Percentiles rank a stretch among this genome's conserved stretches.
Conservation (phyloP, 768 basidiomycete genomes). For the Strobilomyces echinocephalus region DNA sequence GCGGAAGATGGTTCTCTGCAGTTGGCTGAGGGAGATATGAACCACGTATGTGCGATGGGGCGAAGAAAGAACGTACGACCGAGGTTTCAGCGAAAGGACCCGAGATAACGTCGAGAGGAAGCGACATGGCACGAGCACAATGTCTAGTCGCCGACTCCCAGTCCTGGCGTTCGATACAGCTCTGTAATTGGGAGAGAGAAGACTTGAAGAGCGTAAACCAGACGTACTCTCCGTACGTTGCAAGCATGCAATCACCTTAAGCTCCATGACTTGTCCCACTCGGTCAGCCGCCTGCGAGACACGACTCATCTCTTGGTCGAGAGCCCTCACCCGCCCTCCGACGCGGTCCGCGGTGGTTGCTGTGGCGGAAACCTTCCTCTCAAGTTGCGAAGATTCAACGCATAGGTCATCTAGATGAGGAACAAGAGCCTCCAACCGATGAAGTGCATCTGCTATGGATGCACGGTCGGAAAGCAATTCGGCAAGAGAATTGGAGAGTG, state of each 20-base stretch:
- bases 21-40: slow-evolving; percentile 61
- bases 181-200: slow-evolving; percentile 53
- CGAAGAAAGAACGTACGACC: slow-evolving; percentile 56
- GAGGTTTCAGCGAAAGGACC: slow-evolving; percentile 83
- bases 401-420: slow-evolving; percentile 62
- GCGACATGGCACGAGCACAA: slow-evolving; percentile 85
- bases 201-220: slow-evolving; percentile 41
- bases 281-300: slow-evolving; percentile 88
- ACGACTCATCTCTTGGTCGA: slow-evolving; percentile 92
- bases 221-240: slow-evolving; percentile 20
- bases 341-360: slow-evolving; percentile 82
- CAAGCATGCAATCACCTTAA: slow-evolving; percentile 58
- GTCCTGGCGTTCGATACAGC: slow-evolving; percentile 72
- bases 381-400: slow-evolving; percentile 50
- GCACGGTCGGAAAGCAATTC: slow-evolving; percentile 64
- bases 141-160: slow-evolving; percentile 95
- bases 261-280: slow-evolving; percentile 89
- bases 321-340: slow-evolving; percentile 79
- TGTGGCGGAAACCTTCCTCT: slow-evolving; percentile 60
- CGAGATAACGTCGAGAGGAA: slow-evolving; percentile 71
- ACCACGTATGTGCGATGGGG: neutral
- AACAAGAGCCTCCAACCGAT: slow-evolving; percentile 54
- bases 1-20: slow-evolving; percentile 80
- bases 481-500: slow-evolving; percentile 69
- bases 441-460: slow-evolving; percentile 58